Conservation (phyloP, 2,329 filamentous ascomycete species). For the Pyricularia pennisetigena region DNA sequence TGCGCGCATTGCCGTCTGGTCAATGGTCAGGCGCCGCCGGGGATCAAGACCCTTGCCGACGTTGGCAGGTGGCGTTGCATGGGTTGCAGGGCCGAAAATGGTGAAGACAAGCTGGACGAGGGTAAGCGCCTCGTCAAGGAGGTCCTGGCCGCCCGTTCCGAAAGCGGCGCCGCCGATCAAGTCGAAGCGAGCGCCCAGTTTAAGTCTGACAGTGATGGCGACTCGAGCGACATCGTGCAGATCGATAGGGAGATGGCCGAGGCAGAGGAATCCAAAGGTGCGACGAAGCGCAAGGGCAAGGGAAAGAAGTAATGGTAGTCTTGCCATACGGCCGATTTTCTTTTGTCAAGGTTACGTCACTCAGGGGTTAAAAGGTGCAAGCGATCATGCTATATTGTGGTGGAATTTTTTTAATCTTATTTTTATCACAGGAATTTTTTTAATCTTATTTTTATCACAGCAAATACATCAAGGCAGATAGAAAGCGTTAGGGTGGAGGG, state of each 20-base stretch:
- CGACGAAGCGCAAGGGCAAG: conserved; percentile 2
- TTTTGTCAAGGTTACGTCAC: neutral
- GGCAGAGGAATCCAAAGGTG: neutral
- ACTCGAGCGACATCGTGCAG: conserved; percentile 4
- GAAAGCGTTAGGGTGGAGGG: neutral
- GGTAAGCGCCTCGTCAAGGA: conserved; percentile 62
- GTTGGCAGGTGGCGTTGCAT: conserved; percentile 84
- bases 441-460: neutral
- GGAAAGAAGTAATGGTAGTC: neutral
- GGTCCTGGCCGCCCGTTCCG: conserved; percentile 31
- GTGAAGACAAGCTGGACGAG: conserved; percentile 59
- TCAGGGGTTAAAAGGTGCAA: neutral
- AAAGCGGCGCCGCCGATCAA: conserved; percentile 7
- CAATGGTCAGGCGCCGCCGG: conserved; percentile 91
- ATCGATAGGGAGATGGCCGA: conserved; percentile 1
- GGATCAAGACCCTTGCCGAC: conserved; percentile 65
- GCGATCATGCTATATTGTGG: neutral
- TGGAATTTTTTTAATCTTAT: neutral
- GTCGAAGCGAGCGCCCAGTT: conserved; percentile 1
- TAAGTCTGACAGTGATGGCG: conserved; percentile 2
- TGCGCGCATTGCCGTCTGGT: conserved; percentile 76
- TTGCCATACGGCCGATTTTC: neutral
- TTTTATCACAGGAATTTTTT: neutral
- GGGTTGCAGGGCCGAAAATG: conserved; percentile 74
- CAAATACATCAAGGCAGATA: neutral